Conservation (phyloP, 768 basidiomycete genomes). For the Termitomyces titanicus region DNA sequence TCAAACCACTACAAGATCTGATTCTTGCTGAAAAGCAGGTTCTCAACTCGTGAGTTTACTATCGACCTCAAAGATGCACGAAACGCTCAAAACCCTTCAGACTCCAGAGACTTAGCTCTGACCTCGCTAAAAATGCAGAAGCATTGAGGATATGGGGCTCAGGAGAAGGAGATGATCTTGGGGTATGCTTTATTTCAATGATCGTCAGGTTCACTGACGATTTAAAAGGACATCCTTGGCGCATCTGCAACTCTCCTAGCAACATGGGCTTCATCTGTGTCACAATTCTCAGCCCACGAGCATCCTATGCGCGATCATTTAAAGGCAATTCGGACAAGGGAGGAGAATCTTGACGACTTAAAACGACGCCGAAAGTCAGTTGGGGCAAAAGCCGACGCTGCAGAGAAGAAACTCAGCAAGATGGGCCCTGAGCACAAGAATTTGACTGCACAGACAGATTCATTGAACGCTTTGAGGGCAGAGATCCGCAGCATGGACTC, state of each 20-base stretch:
- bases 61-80: constrained; percentile 8
- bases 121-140: constrained; percentile 69
- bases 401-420: constrained; percentile 85
- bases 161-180: constrained; percentile 82
- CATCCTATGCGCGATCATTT: constrained; percentile 67
- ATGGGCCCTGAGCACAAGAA: constrained; percentile 92
- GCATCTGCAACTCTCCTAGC: constrained; percentile 65
- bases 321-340: constrained; percentile 79
- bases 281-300: constrained; percentile 69
- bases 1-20: constrained; percentile 80
- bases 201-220: background rate
- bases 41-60: constrained; percentile 56
- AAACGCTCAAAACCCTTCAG: constrained; percentile 27
- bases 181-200: constrained; percentile 40
- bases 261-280: constrained; percentile 64
- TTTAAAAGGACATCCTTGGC: constrained; percentile 63
- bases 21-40: constrained; percentile 88
- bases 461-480: constrained; percentile 63
- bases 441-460: constrained; percentile 66
- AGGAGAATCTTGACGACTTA: constrained; percentile 79
- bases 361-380: constrained; percentile 67
- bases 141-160: constrained; percentile 69
- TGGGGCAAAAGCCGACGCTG: constrained; percentile 69
- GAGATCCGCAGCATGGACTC: constrained; percentile 78
- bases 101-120: constrained; percentile 60